Evolutionary conservation across 176 grass and related monocot genomes (phyloP).

Genomic region (Rhynchospora pubera): DNA sequence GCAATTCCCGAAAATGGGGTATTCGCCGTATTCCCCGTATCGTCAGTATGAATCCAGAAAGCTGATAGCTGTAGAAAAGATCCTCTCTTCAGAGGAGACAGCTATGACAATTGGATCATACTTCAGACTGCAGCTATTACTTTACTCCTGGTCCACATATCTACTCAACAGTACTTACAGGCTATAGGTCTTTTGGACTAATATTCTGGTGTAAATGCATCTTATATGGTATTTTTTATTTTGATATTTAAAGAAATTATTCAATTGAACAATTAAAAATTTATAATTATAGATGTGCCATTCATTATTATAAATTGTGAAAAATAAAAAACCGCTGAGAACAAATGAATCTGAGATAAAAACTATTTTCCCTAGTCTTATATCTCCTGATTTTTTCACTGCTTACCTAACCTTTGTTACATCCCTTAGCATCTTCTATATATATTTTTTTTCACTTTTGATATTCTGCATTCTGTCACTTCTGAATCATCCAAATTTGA

Average conservation of each 20-base stretch:
- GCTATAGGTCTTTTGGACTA: background rate
- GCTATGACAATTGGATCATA: conserved; percentile 30
- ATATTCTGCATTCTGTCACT: too few species aligned
- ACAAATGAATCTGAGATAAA: background rate
- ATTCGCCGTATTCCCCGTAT: background rate
- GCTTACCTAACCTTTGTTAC: background rate
- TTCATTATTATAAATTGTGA: background rate
- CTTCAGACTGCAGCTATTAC: conserved; percentile 25
- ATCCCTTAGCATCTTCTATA: background rate
- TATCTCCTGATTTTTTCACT: background rate
- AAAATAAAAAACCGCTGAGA: background rate
- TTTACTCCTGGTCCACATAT: background rate
- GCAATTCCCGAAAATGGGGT: too few species aligned
- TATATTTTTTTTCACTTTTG: too few species aligned
- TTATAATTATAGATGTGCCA: too few species aligned
- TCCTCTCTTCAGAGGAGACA: background rate
- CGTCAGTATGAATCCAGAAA: background rate
- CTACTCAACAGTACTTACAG: background rate
- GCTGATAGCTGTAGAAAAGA: background rate
- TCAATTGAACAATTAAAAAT: too few species aligned
- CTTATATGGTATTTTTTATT: too few species aligned
- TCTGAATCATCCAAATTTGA: too few species aligned
- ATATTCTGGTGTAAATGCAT: background rate
- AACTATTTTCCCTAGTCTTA: background rate
- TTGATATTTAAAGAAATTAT: too few species aligned